Base-by-base conservation (phyloP, 352 stramenopile species). In the Phytophthora litchii region DNA sequence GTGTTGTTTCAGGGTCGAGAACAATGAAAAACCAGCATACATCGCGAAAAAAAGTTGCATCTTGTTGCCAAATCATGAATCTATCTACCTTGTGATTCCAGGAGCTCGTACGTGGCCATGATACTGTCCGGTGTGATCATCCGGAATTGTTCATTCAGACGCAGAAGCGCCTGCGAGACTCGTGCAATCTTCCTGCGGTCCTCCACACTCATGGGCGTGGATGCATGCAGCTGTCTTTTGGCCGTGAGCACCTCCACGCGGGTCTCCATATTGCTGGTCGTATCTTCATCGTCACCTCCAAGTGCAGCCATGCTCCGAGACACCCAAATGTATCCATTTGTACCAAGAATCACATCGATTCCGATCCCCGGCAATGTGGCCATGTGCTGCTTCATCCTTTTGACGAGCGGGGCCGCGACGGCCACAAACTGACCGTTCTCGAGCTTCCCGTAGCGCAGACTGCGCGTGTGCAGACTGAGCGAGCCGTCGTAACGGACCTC, bases 321-420 rank as follows among this genome's bases (percentile, higher is more conserved):
- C 60, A 99, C 94, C 95, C 96, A 99, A 60, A 98, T 89, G 55
- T 91, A 92, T 5, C 96, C 96, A 71, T 99, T 99, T 31, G 87
- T 95, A 40, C 96, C 96, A 14, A 98, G 78, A 31, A 98, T 94
- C 36, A 98, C 76, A 59, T 97, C 92, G 14, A 98, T 78, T 12
- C 83, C 83, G 57, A 90, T 77, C 13, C 40, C 64, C 17, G 80
- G 68, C 44, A 97, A 73, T 27, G 85, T 88, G 6, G 97, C 72
- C 74, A 98, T 97, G 82, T 99, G 96, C 73, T 98, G 93, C 68
- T 97, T 97, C 55, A 97, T 89, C 46, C 94, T 70, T 54, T 97
- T 94, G 44, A 99, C 89, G 48, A 98, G 79, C 31, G 79, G 78
- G 3, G 94, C 80, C 52, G 87, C 86, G 3, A 99, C 93, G 6